Evolutionary conservation across 768 basidiomycete species (phyloP).

Genomic region (Royoungia palumana): DNA sequence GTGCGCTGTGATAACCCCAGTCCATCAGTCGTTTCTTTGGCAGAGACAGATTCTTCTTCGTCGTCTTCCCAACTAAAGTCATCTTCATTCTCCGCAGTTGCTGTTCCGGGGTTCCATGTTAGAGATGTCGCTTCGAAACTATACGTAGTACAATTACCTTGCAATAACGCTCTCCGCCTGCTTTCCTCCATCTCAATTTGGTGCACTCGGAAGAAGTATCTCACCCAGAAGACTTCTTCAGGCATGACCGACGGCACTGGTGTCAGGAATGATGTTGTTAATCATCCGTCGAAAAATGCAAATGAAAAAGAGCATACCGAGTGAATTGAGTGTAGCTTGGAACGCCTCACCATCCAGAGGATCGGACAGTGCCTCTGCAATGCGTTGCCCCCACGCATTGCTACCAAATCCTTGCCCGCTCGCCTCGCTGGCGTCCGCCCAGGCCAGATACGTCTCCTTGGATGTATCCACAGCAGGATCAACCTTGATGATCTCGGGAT

Average conservation of each 20-base stretch:
- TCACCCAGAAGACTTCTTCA: slow-evolving; percentile 72
- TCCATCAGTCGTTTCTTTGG: slow-evolving; percentile 10
- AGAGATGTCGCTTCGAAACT: not conserved
- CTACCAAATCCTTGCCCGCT: slow-evolving; percentile 49
- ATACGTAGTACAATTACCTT: slow-evolving; percentile 42
- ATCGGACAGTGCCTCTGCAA: slow-evolving; percentile 48
- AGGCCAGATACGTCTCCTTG: slow-evolving; percentile 52
- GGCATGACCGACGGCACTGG: slow-evolving; percentile 69
- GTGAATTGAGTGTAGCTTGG: slow-evolving; percentile 46
- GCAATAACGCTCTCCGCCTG: slow-evolving; percentile 71
- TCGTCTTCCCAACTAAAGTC: slow-evolving; percentile 92
- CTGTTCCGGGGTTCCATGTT: slow-evolving; percentile 29
- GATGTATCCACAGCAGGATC: slow-evolving; percentile 70
- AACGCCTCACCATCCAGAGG: slow-evolving; percentile 51
- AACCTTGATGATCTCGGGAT: slow-evolving; percentile 70
- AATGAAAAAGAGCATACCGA: slow-evolving; percentile 47
- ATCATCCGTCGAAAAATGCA: not conserved
- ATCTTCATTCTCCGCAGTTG: slow-evolving; percentile 70
- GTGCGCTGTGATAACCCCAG: slow-evolving; percentile 24
- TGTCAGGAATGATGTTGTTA: slow-evolving; percentile 3
- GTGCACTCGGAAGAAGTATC: slow-evolving; percentile 86
- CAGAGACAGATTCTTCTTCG: slow-evolving; percentile 61
- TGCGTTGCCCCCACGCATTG: slow-evolving; percentile 52
- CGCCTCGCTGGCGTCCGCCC: slow-evolving; percentile 56
- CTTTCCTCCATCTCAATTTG: slow-evolving; percentile 79